Percentiles rank a stretch among this genome's conserved stretches.
Conservation (phyloP, 2,329 filamentous ascomycete species). For the Ustulina deusta region DNA sequence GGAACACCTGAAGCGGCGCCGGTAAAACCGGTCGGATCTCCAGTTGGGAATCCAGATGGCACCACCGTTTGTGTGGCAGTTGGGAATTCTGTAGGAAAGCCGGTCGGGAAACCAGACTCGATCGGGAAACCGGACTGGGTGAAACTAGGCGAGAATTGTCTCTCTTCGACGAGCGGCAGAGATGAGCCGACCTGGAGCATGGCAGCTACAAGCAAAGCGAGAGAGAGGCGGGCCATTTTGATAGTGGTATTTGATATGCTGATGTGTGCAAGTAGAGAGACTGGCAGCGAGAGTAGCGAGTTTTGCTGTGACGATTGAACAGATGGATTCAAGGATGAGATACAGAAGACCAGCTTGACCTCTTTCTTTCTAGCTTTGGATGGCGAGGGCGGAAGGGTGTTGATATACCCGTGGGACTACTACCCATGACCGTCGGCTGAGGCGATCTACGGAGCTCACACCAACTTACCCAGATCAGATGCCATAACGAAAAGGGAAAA, state of each 20-base stretch:
- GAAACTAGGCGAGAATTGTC: slow-evolving; percentile 12
- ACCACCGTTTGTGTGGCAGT: not conserved
- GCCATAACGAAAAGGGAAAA: slow-evolving; percentile 13
- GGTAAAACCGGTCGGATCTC: slow-evolving; percentile 5
- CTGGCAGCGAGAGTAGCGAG: slow-evolving; percentile 14
- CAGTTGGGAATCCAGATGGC: slow-evolving; percentile 5
- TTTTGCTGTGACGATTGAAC: slow-evolving; percentile 15
- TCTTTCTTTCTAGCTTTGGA: not conserved
- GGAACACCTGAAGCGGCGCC: slow-evolving; percentile 3
- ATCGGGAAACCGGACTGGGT: slow-evolving; percentile 4
- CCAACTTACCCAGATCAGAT: slow-evolving; percentile 16
- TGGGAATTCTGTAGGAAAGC: not conserved
- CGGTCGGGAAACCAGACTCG: slow-evolving; percentile 20
- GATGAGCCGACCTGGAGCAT: slow-evolving; percentile 34
- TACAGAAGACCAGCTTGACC: slow-evolving; percentile 35
- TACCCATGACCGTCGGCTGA: not conserved
- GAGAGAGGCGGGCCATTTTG: slow-evolving; percentile 37
- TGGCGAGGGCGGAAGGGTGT: slow-evolving; percentile 16
- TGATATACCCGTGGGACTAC: slow-evolving; percentile 29
- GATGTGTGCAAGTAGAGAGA: slow-evolving; percentile 1
- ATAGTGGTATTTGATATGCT: slow-evolving; percentile 4
- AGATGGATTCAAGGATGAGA: slow-evolving; percentile 21
- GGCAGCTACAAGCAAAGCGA: slow-evolving; percentile 32
- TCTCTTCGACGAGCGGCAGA: slow-evolving; percentile 32
- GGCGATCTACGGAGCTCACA: not conserved